Percentiles rank a stretch among this genome's conserved stretches.
These are phyloP conservation scores for Arabidopsis arenosa DNA, from an alignment of 345 rosid species.

Conservation along the genomic window DNA sequence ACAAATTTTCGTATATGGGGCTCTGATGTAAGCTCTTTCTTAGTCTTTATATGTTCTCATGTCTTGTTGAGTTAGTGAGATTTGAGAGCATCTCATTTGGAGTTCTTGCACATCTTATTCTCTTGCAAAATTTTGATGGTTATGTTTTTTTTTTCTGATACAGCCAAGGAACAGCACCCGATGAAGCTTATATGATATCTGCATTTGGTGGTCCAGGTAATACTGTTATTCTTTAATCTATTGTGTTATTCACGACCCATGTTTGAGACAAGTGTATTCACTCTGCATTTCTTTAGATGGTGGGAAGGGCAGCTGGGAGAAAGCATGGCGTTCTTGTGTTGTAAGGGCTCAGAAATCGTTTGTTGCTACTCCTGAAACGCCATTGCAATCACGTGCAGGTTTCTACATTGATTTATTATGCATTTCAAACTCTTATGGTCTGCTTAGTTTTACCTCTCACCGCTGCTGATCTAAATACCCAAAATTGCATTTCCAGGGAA, in stretches of 20 bases:
- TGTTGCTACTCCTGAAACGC: slow-evolving; percentile 64
- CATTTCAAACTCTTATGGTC: slow-evolving; percentile 18
- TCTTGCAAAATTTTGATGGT: slow-evolving; percentile 31
- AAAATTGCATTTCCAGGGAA: slow-evolving; percentile 56
- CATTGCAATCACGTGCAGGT: slow-evolving; percentile 77
- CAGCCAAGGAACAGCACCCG: slow-evolving; percentile 93
- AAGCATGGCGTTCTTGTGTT: slow-evolving; percentile 68
- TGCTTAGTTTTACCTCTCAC: slow-evolving; percentile 32
- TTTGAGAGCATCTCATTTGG: slow-evolving; percentile 9
- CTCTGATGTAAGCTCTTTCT: slow-evolving; percentile 74
- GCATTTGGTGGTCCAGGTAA: slow-evolving; percentile 96
- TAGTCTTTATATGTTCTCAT: slow-evolving; percentile 18
- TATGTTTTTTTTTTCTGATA: slow-evolving; percentile 32
- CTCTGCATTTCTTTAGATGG: slow-evolving; percentile 63
- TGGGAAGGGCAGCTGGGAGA: slow-evolving; percentile 85
- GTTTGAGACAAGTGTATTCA: slow-evolving; percentile 19
- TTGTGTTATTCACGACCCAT: slow-evolving; percentile 15
- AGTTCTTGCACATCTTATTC: slow-evolving; percentile 13
- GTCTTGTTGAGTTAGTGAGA: slow-evolving; percentile 30
- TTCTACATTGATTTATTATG: slow-evolving; percentile 26
- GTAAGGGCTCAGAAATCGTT: slow-evolving; percentile 67
- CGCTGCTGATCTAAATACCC: slow-evolving; percentile 52
- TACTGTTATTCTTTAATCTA: slow-evolving; percentile 35
- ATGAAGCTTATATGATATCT: slow-evolving; percentile 95
- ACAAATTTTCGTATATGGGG: slow-evolving; percentile 98